Base-by-base conservation (phyloP, 1,284 basidiomycete species). In the Athelia psychrophila region DNA sequence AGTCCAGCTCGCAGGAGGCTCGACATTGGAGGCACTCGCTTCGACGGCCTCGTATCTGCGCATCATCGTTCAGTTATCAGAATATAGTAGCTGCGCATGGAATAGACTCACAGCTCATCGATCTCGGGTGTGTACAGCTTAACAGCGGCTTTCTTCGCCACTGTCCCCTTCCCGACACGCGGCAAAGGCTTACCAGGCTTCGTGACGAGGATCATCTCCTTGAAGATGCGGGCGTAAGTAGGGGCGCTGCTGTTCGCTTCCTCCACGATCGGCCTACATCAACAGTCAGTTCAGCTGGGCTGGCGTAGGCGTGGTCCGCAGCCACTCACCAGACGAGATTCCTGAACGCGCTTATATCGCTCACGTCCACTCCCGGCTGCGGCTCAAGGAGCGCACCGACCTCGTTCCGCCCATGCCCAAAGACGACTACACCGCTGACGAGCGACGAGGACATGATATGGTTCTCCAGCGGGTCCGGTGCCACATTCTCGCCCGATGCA, bases 361-460 rank as follows among this genome's bases (percentile, higher is more conserved):
- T 35, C 19, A 66, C 51, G 44, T 76, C 63, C 35, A 76, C 55
- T 0, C 48, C 47, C 13, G 61, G 20, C 10, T 44, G 61, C 1
- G 68, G 70, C 47, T 78, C 73, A 44, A 79, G 56, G 42, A 78
- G 60, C 23, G 75, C 55, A 1, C 77, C 76, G 4, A 68, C 60
- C 51, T 73, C 68, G 22, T 67, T 62, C 15, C 64, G 68, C 13
- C 62, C 68, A 1, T 67, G 58, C 18, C 78, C 76, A 20, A 77
- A 79, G 58, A 79, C 63, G 27, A 75, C 50, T 6, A 62, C 63
- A 0, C 62, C 68, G 8, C 61, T 52, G 6, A 78, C 62, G 0
- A 56, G 40, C 1, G 60, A 51, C 25, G 51, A 49, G 10, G 61
- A 56, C 13, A 18, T 24, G 25, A 70, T 63, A 6, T 66, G 8